Evolutionary conservation across 1,139 yeast genomes (phyloP).

Genomic region (Entelexis paramagnoliae): DNA sequence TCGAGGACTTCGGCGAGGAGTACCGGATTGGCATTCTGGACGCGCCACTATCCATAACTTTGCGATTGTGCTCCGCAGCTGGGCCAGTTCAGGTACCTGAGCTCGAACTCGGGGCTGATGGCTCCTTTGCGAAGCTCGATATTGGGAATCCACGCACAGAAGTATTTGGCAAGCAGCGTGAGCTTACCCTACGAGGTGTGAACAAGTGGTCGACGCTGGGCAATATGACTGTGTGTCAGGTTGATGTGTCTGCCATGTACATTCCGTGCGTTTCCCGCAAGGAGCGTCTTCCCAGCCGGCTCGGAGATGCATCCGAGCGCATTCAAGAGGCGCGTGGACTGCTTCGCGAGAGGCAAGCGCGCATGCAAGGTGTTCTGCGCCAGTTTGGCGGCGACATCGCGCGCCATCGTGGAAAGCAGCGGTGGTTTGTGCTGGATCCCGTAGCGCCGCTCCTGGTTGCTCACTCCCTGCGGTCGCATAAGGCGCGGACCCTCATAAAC

Average conservation of each 20-base stretch:
- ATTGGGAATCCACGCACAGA: conserved; percentile 29
- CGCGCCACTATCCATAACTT: conserved; percentile 14
- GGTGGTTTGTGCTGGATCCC: conserved; percentile 53
- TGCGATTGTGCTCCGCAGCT: conserved; percentile 1
- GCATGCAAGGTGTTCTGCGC: conserved; percentile 49
- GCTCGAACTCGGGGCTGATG: conserved; percentile 51
- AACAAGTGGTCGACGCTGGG: conserved; percentile 15
- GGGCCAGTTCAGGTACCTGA: not conserved
- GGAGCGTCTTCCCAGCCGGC: conserved; percentile 46
- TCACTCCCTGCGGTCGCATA: conserved; percentile 50
- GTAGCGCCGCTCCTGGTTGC: conserved; percentile 47
- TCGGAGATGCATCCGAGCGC: conserved; percentile 40
- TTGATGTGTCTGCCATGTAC: conserved; percentile 41
- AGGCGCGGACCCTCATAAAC: conserved; percentile 62
- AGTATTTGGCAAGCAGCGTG: conserved; percentile 8
- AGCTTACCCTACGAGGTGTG: conserved; percentile 3
- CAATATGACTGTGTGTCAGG: not conserved
- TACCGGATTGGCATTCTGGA: conserved; percentile 61
- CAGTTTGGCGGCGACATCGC: conserved; percentile 74
- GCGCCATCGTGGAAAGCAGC: conserved; percentile 42
- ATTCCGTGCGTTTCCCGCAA: conserved; percentile 43
- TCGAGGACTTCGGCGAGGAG: conserved; percentile 51
- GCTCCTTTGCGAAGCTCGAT: conserved; percentile 72
- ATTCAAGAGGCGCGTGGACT: conserved; percentile 25
- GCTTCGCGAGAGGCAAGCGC: conserved; percentile 15